phyloP scores from a whole-genome alignment of 202 grass and related monocot species.

The Setaria viridis region DNA sequence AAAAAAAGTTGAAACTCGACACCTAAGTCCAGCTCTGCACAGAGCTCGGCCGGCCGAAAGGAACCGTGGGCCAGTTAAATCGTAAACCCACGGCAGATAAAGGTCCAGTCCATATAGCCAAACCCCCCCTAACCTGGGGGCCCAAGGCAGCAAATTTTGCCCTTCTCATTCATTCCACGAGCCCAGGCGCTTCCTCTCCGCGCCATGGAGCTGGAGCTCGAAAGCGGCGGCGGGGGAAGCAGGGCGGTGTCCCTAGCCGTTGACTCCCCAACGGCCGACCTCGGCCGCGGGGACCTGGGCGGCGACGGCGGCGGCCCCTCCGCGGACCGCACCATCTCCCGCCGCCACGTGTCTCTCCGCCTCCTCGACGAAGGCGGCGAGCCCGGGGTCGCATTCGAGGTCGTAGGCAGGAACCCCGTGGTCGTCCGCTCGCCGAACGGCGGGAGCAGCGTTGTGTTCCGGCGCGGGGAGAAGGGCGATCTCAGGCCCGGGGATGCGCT shows the following conservation, averaged over 20 bases:
- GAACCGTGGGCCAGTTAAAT: too few species aligned
- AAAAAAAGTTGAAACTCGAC: too few species aligned
- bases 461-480: constrained; percentile 64
- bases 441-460: constrained; percentile 35
- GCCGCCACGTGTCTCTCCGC: constrained; percentile 66
- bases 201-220: constrained; percentile 76
- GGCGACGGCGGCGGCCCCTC: not conserved
- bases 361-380: constrained; percentile 14
- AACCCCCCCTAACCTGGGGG: too few species aligned
- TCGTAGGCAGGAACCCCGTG: constrained; percentile 80
- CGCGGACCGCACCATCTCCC: constrained; percentile 56
- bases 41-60: too few species aligned
- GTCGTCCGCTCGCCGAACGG: constrained; percentile 34
- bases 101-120: too few species aligned
- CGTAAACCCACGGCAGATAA: too few species aligned
- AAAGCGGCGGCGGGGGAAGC: constrained; percentile 21
- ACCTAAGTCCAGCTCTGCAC: too few species aligned
- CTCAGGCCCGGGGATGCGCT: constrained; percentile 60
- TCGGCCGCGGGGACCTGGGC: constrained; percentile 48
- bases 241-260: constrained; percentile 23
- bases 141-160: too few species aligned
- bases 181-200: not conserved
- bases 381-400: constrained; percentile 57
- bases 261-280: constrained; percentile 3
- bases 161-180: too few species aligned